A percentile compares a stretch with the other conserved stretches of the same genome.
Evolutionary conservation across 169 alveolate genomes (phyloP).

Genomic region (Eimeria praecox): DNA sequence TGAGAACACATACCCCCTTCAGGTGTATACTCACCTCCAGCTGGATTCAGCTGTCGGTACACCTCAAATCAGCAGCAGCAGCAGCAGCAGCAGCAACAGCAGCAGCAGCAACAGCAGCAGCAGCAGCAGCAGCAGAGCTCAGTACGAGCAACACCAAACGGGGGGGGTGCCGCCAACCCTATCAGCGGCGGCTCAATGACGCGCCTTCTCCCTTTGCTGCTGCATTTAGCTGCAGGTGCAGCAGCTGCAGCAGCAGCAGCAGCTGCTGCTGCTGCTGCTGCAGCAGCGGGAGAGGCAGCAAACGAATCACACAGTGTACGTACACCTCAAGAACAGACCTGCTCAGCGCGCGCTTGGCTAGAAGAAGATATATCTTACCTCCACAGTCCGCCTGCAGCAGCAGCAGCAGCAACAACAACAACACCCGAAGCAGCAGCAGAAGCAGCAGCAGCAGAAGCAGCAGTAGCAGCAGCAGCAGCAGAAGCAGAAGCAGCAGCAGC

Average conservation of each 20-base stretch:
- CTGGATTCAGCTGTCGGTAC: too few relatives aligned
- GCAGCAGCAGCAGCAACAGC: too few relatives aligned
- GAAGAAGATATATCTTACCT: not conserved
- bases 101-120: too few relatives aligned
- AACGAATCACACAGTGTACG: too few relatives aligned
- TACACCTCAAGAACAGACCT: too few relatives aligned
- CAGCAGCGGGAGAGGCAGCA: constrained; percentile 17
- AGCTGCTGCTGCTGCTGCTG: not conserved
- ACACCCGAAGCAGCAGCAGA: not conserved
- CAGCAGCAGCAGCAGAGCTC: too few relatives aligned
- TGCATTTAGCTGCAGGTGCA: not conserved
- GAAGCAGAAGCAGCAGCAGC: not conserved
- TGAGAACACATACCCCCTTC: too few relatives aligned
- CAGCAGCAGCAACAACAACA: not conserved
- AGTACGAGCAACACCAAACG: too few relatives aligned
- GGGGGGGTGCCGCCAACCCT: too few relatives aligned
- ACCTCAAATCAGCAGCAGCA: too few relatives aligned
- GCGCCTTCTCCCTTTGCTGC: constrained; percentile 13
- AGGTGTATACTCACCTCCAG: too few relatives aligned
- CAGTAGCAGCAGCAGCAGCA: constrained; percentile 10
- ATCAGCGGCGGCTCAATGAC: not conserved
- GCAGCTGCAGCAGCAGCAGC: constrained; percentile 14
- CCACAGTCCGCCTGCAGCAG: not conserved
- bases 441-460: constrained; percentile 18
- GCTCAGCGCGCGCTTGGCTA: not conserved